Base-by-base conservation (phyloP, 495 filamentous ascomycete species). In the Lasiosphaeria hispida region DNA sequence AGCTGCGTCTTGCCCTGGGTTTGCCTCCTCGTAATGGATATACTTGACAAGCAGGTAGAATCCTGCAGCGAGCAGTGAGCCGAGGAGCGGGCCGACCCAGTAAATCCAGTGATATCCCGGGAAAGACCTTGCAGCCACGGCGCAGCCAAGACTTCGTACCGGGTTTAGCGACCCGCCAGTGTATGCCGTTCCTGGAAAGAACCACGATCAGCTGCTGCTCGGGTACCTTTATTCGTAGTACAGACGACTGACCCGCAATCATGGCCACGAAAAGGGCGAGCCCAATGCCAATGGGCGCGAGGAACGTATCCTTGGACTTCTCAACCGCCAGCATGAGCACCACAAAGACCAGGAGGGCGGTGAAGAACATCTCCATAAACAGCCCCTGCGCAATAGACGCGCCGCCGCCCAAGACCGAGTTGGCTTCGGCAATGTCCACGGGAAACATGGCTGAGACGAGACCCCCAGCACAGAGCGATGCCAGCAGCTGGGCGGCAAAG, bases 261-360 rank as follows among this genome's bases (percentile, higher is more conserved):
- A 90, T 83, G 1, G 80, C 79, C 10, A 91, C 78, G 68, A 90
- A 89, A 37, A 91, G 77, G 0, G 85, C 74, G 34, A 88, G 67
- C 6, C 88, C 88, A 56, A 91, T 90, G 1, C 85, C 87, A 5
- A 92, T 75, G 0, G 89, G 89, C 0, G 88, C 88, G 7, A 91
- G 66, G 63, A 83, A 90, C 0, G 87, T 91, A 10, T 80, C 85
- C 56, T 85, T 85, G 60, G 87, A 85, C 72, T 90, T 91, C 63
- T 91, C 87, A 10, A 81, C 81, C 0, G 88, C 88, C 52, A 92
- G 73, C 67, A 91, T 90, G 70, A 91, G 85, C 14, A 91, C 83
- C 2, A 85, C 79, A 53, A 92, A 82, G 35, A 89, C 80, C 37
- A 92, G 72, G 63, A 87, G 81, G 1, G 85, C 80, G 0, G 88